Percentiles rank a stretch among this genome's conserved stretches.
phyloP scores from a whole-genome alignment of 2,329 filamentous ascomycete species.

The Colletotrichum godetiae region DNA sequence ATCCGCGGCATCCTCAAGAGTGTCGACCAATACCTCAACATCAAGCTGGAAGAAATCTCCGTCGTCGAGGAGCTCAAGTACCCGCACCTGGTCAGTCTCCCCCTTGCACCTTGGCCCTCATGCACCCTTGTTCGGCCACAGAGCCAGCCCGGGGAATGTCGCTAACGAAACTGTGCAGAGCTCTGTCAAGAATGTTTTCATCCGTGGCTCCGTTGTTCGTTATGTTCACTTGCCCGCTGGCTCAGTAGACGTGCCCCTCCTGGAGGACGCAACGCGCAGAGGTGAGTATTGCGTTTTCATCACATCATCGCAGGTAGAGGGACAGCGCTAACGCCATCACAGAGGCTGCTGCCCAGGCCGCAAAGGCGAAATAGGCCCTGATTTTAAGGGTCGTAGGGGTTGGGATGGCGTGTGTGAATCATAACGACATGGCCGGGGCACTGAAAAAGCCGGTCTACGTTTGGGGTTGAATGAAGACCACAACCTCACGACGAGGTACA shows the following conservation, averaged over 20 bases:
- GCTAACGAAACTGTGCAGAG: constrained; percentile 51
- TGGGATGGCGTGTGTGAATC: not conserved
- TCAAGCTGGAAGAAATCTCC: constrained; percentile 95
- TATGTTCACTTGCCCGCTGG: constrained; percentile 89
- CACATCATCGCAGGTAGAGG: not conserved
- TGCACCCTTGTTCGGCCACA: not conserved
- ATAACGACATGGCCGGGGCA: constrained; percentile 19
- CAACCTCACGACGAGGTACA: not conserved
- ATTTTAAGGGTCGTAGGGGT: not conserved
- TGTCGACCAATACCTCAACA: constrained; percentile 98
- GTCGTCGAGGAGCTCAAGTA: constrained; percentile 95
- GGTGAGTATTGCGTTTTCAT: constrained; percentile 60
- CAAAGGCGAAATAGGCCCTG: constrained; percentile 60
- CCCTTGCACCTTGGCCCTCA: not conserved
- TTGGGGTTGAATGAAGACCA: not conserved
- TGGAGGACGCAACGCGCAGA: constrained; percentile 92
- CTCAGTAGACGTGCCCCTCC: constrained; percentile 84
- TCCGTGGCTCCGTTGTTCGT: constrained; percentile 90
- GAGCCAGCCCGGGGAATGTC: not conserved
- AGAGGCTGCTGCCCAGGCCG: constrained; percentile 70
- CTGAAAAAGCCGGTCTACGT: constrained; percentile 20
- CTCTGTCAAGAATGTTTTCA: constrained; percentile 95
- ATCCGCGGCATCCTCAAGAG: constrained; percentile 96
- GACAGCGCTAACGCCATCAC: constrained; percentile 28
- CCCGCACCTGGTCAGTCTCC: constrained; percentile 79